Evolutionary conservation across 108 stramenopile genomes (phyloP), one percentile per base, ranked within the genome.

Genomic region (Pseudonitzschia multiseries): DNA sequence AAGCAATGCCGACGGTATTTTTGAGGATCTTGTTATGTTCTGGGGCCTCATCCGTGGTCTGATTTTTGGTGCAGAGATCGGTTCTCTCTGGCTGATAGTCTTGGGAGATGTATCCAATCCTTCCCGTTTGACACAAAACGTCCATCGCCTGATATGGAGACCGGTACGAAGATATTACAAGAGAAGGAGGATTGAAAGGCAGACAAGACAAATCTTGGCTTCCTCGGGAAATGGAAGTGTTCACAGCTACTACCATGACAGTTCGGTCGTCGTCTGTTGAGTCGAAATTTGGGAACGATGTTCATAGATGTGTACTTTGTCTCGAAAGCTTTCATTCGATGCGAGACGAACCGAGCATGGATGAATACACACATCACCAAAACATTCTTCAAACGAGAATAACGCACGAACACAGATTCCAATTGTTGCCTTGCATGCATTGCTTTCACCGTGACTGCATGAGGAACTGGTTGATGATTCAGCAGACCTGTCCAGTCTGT

Each of bases 11-110:
- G 28, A 61, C 12, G 18, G 59, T 9, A 65, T 4, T 10, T 46
- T 43, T 21, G 24, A 20, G 5, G 44, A 65, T 65, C 41, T 65
- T 21, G 40, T 65, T 21, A 41, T 65, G 65, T 10, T 65, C 0
- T 65, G 40, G 40, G 65, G 65, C 24, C 65, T 65, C 5, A n/a
- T 65, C 24, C 65, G 65, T 10, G 65, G 65, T n/a, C 18, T 24
- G 12, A 10, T 42, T 46, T 43, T n/a, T 24, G 65, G 65, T 42
- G 18, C n/a, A 22, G 65, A 65, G 42, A 43, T 44, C n/a, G 65
- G 65, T 20, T 65, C 0, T 65, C 9, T 65, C 10, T 65, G 65
- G 65, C n/a, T 65, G 17, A 43, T 65, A 20, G 20, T 65, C 10
- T 65, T 65, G 8, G 65, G 65, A 8, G 32, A 46, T 22, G 5